Evolutionary conservation across 768 basidiomycete species (phyloP).

Genomic region (Leucogyrophana mollusca): DNA sequence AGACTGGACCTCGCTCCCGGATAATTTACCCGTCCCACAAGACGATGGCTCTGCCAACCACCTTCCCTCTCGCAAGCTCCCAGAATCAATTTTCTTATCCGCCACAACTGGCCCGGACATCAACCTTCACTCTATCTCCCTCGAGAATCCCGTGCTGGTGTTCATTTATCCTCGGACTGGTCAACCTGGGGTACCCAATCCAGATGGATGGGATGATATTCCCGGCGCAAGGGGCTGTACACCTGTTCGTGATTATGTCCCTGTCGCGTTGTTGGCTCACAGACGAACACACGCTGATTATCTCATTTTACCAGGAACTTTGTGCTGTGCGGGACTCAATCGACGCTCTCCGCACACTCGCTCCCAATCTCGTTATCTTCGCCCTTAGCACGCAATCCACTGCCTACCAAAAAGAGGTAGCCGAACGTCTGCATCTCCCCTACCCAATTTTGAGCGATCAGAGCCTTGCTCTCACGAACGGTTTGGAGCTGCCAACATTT

Average conservation of each 20-base stretch:
- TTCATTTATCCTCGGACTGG: conserved; percentile 24
- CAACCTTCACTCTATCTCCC: conserved; percentile 13
- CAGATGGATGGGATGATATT: conserved; percentile 20
- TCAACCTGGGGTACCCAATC: conserved; percentile 10
- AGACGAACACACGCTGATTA: background rate
- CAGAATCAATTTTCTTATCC: conserved; percentile 2
- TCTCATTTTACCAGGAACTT: conserved; percentile 15
- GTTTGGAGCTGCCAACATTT: conserved; percentile 18
- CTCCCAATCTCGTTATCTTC: conserved; percentile 8
- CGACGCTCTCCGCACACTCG: background rate
- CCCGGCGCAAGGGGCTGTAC: conserved; percentile 22
- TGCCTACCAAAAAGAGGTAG: conserved; percentile 17
- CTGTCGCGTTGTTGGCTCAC: background rate
- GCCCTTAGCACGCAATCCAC: conserved; percentile 19
- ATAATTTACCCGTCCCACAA: conserved; percentile 7
- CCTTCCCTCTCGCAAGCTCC: conserved; percentile 6
- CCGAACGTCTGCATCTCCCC: conserved; percentile 12
- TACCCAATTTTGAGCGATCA: conserved; percentile 23
- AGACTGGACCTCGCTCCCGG: conserved; percentile 14
- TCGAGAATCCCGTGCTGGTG: conserved; percentile 16
- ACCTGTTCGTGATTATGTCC: conserved; percentile 18
- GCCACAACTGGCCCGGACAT: conserved; percentile 5
- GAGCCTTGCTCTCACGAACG: conserved; percentile 4
- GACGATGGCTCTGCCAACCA: conserved; percentile 16
- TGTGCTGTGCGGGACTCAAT: conserved; percentile 16